These are phyloP conservation scores for Dysphania ambrosioides DNA, from an alignment of 148 eudicot genomes.

Conservation along the genomic window DNA sequence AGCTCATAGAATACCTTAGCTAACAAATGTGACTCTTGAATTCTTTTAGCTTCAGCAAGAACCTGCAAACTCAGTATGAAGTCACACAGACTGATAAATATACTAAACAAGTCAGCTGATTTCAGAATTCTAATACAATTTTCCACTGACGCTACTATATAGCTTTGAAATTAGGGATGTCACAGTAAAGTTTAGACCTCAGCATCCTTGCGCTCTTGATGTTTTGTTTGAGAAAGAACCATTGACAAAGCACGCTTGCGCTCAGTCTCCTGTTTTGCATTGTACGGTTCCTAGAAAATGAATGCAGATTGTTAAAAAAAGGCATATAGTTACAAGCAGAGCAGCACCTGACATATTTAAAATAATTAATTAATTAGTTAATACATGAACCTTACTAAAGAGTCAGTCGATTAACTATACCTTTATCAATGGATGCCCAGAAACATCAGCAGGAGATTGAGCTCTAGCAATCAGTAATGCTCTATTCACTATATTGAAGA, in stretches of 20 bases:
- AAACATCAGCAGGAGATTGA: slow-evolving; percentile 67
- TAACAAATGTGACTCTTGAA: slow-evolving; percentile 61
- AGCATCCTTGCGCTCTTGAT: slow-evolving; percentile 90
- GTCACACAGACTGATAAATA: slow-evolving; percentile 1
- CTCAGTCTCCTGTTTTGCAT: slow-evolving; percentile 74
- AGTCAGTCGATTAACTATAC: slow-evolving; percentile 26
- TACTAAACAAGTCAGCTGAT: not conserved
- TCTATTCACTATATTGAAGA: slow-evolving; percentile 47
- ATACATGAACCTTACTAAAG: not conserved
- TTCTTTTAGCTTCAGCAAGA: slow-evolving; percentile 92
- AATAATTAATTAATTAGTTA: no score
- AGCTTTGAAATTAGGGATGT: not conserved
- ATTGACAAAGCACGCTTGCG: slow-evolving; percentile 85
- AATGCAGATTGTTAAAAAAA: not conserved
- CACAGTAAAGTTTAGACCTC: slow-evolving; percentile 52
- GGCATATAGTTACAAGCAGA: not conserved
- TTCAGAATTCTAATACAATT: slow-evolving; percentile 1
- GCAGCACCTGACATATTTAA: not conserved
- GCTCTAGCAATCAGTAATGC: slow-evolving; percentile 78
- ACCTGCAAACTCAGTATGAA: slow-evolving; percentile 37
- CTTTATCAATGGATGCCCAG: slow-evolving; percentile 80
- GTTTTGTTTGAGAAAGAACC: slow-evolving; percentile 92
- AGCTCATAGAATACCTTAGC: slow-evolving; percentile 50
- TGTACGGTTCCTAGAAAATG: slow-evolving; percentile 68
- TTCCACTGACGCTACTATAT: not conserved